Evolutionary conservation across 2,329 filamentous ascomycete genomes (phyloP).

Genomic region (Botryotinia narcissicola): DNA sequence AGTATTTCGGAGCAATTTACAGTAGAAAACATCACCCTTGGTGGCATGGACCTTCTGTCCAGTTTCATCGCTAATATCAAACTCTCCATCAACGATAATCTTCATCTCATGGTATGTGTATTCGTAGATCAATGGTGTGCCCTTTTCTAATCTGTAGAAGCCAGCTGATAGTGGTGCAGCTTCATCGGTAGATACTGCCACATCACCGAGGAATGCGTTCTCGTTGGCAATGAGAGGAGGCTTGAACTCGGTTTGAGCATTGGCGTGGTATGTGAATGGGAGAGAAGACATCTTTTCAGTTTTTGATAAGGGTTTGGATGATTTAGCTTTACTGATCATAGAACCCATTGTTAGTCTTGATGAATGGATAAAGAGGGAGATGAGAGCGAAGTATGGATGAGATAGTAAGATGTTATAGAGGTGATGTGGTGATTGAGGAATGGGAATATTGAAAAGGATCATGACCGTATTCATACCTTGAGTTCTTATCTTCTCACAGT

Average conservation of each 20-base stretch:
- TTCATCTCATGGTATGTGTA: conserved; percentile 68
- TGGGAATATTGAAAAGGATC: neutral
- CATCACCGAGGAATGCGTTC: conserved; percentile 60
- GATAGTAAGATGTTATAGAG: conserved; percentile 1
- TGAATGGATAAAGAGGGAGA: neutral
- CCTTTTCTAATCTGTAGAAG: conserved; percentile 62
- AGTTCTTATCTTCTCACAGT: conserved; percentile 21
- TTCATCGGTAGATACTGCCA: conserved; percentile 47
- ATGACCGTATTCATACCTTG: conserved; percentile 23
- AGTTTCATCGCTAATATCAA: conserved; percentile 59
- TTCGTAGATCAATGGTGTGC: conserved; percentile 59
- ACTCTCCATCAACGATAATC: conserved; percentile 62
- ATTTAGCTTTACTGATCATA: conserved; percentile 37
- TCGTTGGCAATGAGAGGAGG: conserved; percentile 62
- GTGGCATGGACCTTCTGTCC: conserved; percentile 55
- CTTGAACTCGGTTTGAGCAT: conserved; percentile 56
- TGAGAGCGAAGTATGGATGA: neutral
- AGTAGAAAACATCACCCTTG: conserved; percentile 63
- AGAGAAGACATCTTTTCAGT: conserved; percentile 29
- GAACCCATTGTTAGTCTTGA: conserved; percentile 36
- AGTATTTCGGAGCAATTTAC: conserved; percentile 26
- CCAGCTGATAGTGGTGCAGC: conserved; percentile 56
- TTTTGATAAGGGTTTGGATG: conserved; percentile 21
- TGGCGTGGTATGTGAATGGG: conserved; percentile 45
- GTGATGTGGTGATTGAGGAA: neutral